Conservation (phyloP, 2,329 filamentous ascomycete species). For the Stagonosporopsis chrysanthemi region DNA sequence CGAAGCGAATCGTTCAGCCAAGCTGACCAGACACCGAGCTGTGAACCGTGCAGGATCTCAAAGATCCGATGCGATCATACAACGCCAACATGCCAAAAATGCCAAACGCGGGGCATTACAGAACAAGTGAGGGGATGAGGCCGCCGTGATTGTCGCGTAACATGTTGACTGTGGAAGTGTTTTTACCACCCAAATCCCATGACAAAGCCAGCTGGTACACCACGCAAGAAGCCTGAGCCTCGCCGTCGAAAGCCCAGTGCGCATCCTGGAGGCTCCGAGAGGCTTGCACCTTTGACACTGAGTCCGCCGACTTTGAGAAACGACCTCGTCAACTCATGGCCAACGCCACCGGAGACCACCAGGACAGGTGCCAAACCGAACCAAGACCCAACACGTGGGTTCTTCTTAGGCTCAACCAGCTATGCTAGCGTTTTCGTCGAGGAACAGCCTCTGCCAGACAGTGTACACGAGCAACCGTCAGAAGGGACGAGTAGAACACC, state of each 20-base stretch:
- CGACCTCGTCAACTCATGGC: constrained; percentile 36
- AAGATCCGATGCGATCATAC: constrained; percentile 48
- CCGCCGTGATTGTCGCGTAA: not conserved
- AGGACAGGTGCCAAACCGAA: constrained; percentile 26
- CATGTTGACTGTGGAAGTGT: constrained; percentile 32
- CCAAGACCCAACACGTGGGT: constrained; percentile 38
- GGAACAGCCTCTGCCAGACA: constrained; percentile 39
- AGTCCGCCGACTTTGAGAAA: constrained; percentile 41
- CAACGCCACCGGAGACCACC: constrained; percentile 40
- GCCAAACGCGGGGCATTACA: constrained; percentile 40
- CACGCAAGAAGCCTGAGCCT: constrained; percentile 45
- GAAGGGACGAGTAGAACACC: constrained; percentile 34
- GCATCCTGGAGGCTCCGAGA: constrained; percentile 27
- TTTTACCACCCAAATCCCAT: constrained; percentile 49
- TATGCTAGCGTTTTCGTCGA: constrained; percentile 47
- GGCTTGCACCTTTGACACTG: constrained; percentile 32
- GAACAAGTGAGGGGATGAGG: constrained; percentile 39
- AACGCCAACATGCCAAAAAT: constrained; percentile 46
- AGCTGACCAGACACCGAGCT: constrained; percentile 36
- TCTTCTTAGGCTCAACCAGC: constrained; percentile 48
- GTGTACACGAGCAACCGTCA: constrained; percentile 41
- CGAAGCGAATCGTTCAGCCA: constrained; percentile 15
- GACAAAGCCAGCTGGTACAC: constrained; percentile 47
- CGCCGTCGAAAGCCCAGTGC: constrained; percentile 33
- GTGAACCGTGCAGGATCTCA: constrained; percentile 47